Evolutionary conservation across 73 alveolate genomes (phyloP).

Genomic region (Diophrys sp.): DNA sequence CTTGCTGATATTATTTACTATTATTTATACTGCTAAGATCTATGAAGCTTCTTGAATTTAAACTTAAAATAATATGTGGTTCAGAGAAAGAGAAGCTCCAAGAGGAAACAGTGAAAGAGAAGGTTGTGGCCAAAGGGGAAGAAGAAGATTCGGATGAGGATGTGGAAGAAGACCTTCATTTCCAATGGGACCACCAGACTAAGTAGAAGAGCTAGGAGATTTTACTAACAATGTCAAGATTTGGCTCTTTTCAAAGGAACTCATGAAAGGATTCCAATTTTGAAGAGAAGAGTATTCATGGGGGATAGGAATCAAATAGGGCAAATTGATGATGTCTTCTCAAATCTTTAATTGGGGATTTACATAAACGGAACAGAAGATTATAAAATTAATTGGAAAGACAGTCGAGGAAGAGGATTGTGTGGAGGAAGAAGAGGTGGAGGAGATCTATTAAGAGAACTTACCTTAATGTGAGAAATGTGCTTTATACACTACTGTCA

Average conservation of each 20-base stretch:
- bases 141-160: constrained; percentile 5
- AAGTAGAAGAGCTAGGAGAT: constrained; percentile 41
- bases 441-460: too few relatives aligned
- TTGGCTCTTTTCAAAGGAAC: constrained; percentile 20
- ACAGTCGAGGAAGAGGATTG: too few relatives aligned
- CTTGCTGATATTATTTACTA: too few relatives aligned
- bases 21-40: too few relatives aligned
- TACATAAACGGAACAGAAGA: too few relatives aligned
- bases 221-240: constrained; percentile 42
- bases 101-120: neutral
- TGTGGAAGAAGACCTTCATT: neutral
- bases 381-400: too few relatives aligned
- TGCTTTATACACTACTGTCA: too few relatives aligned
- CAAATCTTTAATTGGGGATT: too few relatives aligned
- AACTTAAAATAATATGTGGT: neutral
- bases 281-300: constrained; percentile 35
- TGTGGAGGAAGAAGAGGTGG: too few relatives aligned
- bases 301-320: constrained; percentile 40
- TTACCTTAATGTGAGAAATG: too few relatives aligned
- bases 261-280: constrained; percentile 22
- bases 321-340: constrained; percentile 40
- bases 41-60: too few relatives aligned
- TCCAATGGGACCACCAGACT: constrained; percentile 39
- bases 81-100: neutral
- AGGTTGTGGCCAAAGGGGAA: constrained; percentile 4